Conservation (phyloP, 2,329 filamentous ascomycete genomes). For the Grosmannia serpens region DNA sequence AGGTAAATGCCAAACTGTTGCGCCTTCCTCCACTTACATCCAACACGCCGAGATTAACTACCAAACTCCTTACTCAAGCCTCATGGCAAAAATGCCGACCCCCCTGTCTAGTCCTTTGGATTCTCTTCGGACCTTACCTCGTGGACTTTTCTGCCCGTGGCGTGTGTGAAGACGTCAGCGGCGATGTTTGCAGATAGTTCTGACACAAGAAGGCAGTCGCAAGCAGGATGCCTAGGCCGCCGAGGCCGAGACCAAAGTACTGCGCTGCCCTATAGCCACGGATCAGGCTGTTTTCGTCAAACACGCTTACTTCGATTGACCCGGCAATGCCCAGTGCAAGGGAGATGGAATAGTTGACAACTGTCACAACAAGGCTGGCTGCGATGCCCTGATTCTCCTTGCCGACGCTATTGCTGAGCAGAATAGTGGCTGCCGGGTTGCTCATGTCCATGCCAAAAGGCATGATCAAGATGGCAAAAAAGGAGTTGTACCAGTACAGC, state of each 20-base stretch:
- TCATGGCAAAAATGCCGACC: no score
- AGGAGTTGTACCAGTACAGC: constrained; percentile 53
- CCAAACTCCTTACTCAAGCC: no score
- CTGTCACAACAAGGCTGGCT: constrained; percentile 46
- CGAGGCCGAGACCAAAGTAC: constrained; percentile 30
- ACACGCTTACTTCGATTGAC: constrained; percentile 41
- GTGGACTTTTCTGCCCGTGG: no score
- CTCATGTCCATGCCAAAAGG: constrained; percentile 57
- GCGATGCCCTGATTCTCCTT: constrained; percentile 34
- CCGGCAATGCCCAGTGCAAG: constrained; percentile 55
- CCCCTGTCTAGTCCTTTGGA: no score
- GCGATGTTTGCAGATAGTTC: constrained; percentile 7
- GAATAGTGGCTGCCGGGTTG: constrained; percentile 49
- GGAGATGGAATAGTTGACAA: constrained; percentile 59
- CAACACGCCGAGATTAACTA: background rate
- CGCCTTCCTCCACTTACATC: no score
- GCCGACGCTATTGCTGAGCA: constrained; percentile 42
- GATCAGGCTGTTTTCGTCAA: constrained; percentile 17
- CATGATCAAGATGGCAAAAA: constrained; percentile 46
- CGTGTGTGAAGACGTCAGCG: no score
- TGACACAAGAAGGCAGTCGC: constrained; percentile 19
- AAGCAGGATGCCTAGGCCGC: constrained; percentile 23
- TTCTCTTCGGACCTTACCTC: background rate
- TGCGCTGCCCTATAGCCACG: constrained; percentile 25
- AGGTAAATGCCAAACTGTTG: background rate